These are phyloP conservation scores for Globisporangium sylvaticum DNA, from an alignment of 352 stramenopile species.

Conservation along the genomic window DNA sequence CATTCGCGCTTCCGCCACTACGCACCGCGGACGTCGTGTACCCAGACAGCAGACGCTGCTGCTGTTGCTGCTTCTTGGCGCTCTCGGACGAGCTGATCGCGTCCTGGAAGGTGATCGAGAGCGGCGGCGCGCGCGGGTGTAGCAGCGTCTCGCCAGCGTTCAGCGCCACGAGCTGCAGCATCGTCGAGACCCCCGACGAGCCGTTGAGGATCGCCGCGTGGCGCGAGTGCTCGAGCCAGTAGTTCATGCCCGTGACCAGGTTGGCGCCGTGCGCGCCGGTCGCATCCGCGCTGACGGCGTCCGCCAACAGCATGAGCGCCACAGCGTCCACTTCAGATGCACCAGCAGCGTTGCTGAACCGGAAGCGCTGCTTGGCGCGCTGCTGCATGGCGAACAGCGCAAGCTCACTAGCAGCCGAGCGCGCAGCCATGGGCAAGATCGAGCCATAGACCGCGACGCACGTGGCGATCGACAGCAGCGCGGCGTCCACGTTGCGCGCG, in stretches of 20 bases:
- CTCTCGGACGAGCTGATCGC: slow-evolving; percentile 14
- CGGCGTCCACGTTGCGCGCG: slow-evolving; percentile 41
- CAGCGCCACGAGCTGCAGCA: slow-evolving; percentile 49
- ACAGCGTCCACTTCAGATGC: slow-evolving; percentile 31
- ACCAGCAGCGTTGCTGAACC: background rate
- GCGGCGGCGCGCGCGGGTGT: slow-evolving; percentile 66
- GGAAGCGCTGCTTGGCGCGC: slow-evolving; percentile 24
- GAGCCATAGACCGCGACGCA: slow-evolving; percentile 61
- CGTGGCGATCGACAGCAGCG: slow-evolving; percentile 46
- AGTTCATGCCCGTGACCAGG: slow-evolving; percentile 50
- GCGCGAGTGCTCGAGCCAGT: slow-evolving; percentile 35
- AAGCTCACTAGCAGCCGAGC: slow-evolving; percentile 43
- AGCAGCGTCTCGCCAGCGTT: slow-evolving; percentile 66
- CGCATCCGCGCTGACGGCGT: slow-evolving; percentile 47
- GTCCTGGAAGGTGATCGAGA: slow-evolving; percentile 53
- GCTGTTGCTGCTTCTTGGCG: slow-evolving; percentile 11
- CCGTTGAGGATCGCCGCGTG: slow-evolving; percentile 18
- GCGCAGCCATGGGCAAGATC: slow-evolving; percentile 41
- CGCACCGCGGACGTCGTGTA: background rate
- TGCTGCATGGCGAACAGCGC: slow-evolving; percentile 34
- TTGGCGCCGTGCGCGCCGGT: slow-evolving; percentile 51
- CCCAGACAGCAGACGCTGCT: slow-evolving; percentile 2
- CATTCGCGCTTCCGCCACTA: background rate
- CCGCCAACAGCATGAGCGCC: slow-evolving; percentile 49
- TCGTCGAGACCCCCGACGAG: slow-evolving; percentile 24